phyloP scores from a whole-genome alignment of 331 rosid species.

The Quercus lobata region DNA sequence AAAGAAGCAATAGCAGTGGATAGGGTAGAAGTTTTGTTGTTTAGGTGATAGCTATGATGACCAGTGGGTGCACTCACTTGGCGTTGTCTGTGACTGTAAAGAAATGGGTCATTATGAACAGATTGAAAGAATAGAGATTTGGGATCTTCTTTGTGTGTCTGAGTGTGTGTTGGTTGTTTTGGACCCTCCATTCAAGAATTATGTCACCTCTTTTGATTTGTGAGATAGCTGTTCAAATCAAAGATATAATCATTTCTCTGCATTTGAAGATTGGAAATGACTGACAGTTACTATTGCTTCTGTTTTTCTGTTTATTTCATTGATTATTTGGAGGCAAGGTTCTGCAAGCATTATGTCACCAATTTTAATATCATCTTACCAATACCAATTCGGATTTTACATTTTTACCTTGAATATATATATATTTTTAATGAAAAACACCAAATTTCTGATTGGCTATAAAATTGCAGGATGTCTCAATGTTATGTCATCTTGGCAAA shows the following conservation, averaged over 20 bases:
- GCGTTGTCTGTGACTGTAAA: slow-evolving; percentile 41
- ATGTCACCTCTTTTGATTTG: slow-evolving; percentile 7
- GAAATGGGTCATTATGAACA: slow-evolving; percentile 46
- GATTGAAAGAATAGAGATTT: slow-evolving; percentile 26
- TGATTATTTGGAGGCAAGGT: neutral
- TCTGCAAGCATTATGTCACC: no score
- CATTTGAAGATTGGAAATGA: slow-evolving; percentile 20
- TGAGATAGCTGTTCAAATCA: neutral
- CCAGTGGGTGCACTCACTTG: slow-evolving; percentile 30
- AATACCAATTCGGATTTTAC: no score
- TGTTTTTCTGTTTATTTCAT: neutral
- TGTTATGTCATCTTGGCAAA: slow-evolving; percentile 14
- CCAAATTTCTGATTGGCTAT: no score
- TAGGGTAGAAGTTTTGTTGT: neutral
- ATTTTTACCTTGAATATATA: neutral
- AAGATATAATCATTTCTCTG: neutral
- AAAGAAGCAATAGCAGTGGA: slow-evolving; percentile 3
- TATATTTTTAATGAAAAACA: no score
- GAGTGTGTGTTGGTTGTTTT: neutral
- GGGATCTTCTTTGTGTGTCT: slow-evolving; percentile 20
- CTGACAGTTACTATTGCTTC: slow-evolving; percentile 2
- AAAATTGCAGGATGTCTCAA: neutral
- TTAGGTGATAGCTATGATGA: slow-evolving; percentile 22
- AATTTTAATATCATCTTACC: no score
- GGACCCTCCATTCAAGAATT: slow-evolving; percentile 9